These are phyloP conservation scores for Vigna unguiculata DNA, from an alignment of 306 rosid genomes.

Conservation along the genomic window DNA sequence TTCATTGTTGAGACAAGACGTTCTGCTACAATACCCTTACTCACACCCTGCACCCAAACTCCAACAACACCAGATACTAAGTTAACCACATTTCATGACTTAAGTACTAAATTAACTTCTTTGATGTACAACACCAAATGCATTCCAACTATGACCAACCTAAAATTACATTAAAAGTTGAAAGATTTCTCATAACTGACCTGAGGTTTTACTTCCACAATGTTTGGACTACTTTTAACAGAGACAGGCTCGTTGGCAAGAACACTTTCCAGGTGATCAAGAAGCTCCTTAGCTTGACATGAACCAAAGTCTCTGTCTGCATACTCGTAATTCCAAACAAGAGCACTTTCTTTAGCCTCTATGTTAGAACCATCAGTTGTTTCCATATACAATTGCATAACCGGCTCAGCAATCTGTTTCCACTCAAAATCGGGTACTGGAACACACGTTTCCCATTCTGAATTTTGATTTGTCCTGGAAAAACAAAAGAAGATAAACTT, in stretches of 20 bases:
- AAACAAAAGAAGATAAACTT: slow-evolving; percentile 14
- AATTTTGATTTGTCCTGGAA: slow-evolving; percentile 65
- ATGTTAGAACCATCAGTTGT: slow-evolving; percentile 90
- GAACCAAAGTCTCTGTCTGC: slow-evolving; percentile 91
- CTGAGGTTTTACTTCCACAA: slow-evolving; percentile 97
- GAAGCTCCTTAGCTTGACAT: slow-evolving; percentile 92
- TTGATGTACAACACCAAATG: background rate
- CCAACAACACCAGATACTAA: slow-evolving; percentile 23
- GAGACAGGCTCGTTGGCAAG: slow-evolving; percentile 93
- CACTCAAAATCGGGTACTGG: slow-evolving; percentile 78
- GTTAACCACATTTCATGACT: background rate
- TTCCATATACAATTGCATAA: slow-evolving; percentile 82
- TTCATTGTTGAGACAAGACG: slow-evolving; percentile 50
- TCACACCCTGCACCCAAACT: slow-evolving; percentile 49
- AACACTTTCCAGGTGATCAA: slow-evolving; percentile 92
- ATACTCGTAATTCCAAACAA: slow-evolving; percentile 82
- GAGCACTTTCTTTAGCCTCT: slow-evolving; percentile 87
- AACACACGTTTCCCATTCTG: slow-evolving; percentile 80
- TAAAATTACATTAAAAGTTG: background rate
- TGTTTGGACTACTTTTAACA: slow-evolving; percentile 84
- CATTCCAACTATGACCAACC: background rate
- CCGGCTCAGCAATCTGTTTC: slow-evolving; percentile 94
- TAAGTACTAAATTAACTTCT: background rate
- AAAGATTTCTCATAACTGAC: slow-evolving; percentile 47
- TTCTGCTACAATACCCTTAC: slow-evolving; percentile 53